phyloP scores from a whole-genome alignment of 163 green algal species.

The Scenedesmus sp. region DNA sequence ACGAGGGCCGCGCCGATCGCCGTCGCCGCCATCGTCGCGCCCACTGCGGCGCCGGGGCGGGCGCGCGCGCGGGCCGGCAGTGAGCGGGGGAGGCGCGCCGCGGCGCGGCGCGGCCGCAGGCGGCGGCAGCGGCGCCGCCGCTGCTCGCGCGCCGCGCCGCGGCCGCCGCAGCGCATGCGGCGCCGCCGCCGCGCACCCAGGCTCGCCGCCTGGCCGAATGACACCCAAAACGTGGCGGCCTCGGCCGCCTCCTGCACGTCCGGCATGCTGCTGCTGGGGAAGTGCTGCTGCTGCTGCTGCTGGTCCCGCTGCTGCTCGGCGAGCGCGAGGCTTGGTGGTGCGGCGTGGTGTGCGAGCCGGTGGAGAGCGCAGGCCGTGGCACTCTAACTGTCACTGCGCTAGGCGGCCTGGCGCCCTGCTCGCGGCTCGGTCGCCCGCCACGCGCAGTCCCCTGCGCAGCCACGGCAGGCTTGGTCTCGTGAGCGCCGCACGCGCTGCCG shows the following conservation, averaged over 20 bases:
- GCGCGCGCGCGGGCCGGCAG: no score
- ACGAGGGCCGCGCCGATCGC: conserved; percentile 15
- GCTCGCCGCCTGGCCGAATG: conserved; percentile 27
- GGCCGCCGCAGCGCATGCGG: background rate
- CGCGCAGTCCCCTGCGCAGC: no score
- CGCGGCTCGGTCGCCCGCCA: no score
- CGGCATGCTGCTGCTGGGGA: conserved; percentile 30
- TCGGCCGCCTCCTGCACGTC: conserved; percentile 33
- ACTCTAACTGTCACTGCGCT: no score
- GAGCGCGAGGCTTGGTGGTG: no score
- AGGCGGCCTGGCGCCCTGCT: no score
- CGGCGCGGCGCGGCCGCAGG: no score
- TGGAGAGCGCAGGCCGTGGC: no score
- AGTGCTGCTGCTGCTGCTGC: background rate
- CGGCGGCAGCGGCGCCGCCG: background rate
- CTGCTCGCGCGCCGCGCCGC: background rate
- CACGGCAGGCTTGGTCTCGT: no score
- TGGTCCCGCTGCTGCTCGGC: background rate
- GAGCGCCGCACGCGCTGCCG: no score
- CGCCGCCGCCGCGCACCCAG: conserved; percentile 18
- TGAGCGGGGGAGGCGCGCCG: no score
- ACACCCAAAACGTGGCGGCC: conserved; percentile 31
- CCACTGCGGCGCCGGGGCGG: background rate
- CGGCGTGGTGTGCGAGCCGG: no score
- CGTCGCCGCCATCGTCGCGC: conserved; percentile 17